Conservation (phyloP, 2,329 filamentous ascomycete genomes). For the Cladosporium sp. region DNA sequence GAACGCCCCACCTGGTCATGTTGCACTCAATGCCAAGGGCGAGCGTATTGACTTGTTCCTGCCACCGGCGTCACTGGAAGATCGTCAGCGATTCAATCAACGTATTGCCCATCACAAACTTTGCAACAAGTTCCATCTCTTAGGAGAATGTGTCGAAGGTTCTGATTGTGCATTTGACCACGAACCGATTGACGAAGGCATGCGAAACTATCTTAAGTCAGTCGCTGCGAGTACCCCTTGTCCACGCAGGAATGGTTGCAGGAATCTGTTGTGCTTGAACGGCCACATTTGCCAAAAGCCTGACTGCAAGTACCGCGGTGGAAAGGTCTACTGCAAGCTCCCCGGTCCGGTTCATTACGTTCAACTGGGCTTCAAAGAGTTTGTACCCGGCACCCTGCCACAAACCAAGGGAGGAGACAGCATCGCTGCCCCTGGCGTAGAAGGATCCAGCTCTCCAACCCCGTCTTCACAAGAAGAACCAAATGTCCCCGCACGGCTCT, state of each 20-base stretch:
- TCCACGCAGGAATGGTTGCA: slow-evolving; percentile 37
- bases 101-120: slow-evolving; percentile 39
- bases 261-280: slow-evolving; percentile 39
- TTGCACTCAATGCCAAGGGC: slow-evolving; percentile 43
- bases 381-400: neutral
- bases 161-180: slow-evolving; percentile 45
- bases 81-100: slow-evolving; percentile 37
- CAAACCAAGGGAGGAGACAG: no score
- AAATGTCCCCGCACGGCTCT: neutral
- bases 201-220: slow-evolving; percentile 40
- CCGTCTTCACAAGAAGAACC: neutral
- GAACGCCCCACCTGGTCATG: slow-evolving; percentile 24
- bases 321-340: slow-evolving; percentile 24
- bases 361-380: neutral
- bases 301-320: slow-evolving; percentile 25
- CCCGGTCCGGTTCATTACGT: slow-evolving; percentile 7
- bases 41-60: slow-evolving; percentile 44
- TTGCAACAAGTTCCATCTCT: slow-evolving; percentile 47
- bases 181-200: slow-evolving; percentile 34
- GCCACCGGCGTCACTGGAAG: slow-evolving; percentile 32
- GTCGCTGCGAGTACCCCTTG: slow-evolving; percentile 44
- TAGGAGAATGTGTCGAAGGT: slow-evolving; percentile 22
- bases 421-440: neutral
- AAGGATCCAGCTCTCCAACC: neutral
- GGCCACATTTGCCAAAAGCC: slow-evolving; percentile 43